Evolutionary conservation across 371 early-diverging fungal genomes (phyloP).

Genomic region (Mortierella sp.): DNA sequence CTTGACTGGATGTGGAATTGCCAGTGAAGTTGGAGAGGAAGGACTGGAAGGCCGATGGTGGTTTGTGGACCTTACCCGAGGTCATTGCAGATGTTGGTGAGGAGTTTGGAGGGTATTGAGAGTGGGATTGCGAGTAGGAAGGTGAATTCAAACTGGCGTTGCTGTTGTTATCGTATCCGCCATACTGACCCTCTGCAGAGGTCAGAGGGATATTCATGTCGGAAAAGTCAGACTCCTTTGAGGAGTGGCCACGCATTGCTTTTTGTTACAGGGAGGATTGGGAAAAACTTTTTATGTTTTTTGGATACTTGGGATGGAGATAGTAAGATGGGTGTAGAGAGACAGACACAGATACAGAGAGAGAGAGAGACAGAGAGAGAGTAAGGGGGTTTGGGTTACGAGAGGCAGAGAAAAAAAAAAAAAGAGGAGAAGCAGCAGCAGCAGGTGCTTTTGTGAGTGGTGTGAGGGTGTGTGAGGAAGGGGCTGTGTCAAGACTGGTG

Average conservation of each 20-base stretch:
- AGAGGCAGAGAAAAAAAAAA: background rate
- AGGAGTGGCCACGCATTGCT: constrained; percentile 50
- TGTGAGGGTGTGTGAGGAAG: too few relatives aligned
- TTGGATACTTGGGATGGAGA: constrained; percentile 11
- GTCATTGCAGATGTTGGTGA: constrained; percentile 11
- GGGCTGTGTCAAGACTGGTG: background rate
- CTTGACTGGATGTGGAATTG: constrained; percentile 37
- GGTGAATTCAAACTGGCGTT: constrained; percentile 11
- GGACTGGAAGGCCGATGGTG: constrained; percentile 18
- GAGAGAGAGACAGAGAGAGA: constrained; percentile 13
- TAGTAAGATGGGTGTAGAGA: constrained; percentile 13
- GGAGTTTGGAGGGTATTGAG: constrained; percentile 45
- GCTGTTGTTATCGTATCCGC: constrained; percentile 28
- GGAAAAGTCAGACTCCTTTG: constrained; percentile 56
- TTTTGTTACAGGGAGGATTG: background rate
- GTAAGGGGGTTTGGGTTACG: constrained; percentile 5
- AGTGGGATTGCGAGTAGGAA: constrained; percentile 9
- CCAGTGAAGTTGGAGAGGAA: constrained; percentile 46
- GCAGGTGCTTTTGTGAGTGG: background rate
- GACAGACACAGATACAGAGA: too few relatives aligned
- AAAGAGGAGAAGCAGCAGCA: background rate
- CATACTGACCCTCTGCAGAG: constrained; percentile 42
- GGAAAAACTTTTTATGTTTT: background rate
- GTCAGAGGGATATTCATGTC: constrained; percentile 58
- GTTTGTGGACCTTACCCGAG: constrained; percentile 33